Conservation (phyloP, 2,329 filamentous ascomycete species). For the Sphaerulina musiva region DNA sequence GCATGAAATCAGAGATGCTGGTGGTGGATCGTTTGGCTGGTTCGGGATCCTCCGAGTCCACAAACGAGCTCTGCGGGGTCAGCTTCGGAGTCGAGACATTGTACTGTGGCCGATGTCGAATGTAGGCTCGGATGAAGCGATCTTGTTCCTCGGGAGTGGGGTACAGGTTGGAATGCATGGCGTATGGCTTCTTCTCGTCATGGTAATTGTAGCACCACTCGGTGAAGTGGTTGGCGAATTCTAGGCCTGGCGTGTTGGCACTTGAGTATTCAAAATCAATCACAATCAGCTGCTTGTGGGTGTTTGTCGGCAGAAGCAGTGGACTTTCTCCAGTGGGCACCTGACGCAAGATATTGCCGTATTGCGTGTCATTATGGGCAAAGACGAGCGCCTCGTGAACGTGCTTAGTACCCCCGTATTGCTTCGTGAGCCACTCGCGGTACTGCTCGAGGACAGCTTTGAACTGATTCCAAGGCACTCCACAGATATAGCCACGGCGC, state of each 20-base stretch:
- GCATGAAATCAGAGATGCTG: constrained; percentile 61
- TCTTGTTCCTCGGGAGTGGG: constrained; percentile 74
- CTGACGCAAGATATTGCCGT: constrained; percentile 87
- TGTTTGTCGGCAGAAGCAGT: constrained; percentile 78
- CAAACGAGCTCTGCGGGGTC: constrained; percentile 25
- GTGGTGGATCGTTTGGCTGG: constrained; percentile 32
- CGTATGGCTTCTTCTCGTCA: constrained; percentile 54
- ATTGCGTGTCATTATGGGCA: constrained; percentile 98
- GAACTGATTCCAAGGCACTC: constrained; percentile 76
- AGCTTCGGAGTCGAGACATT: constrained; percentile 37
- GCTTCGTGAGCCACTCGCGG: constrained; percentile 62
- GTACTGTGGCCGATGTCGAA: constrained; percentile 70
- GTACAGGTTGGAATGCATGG: constrained; percentile 64
- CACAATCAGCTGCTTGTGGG: constrained; percentile 92
- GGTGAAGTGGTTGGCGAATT: constrained; percentile 96
- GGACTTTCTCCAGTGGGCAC: constrained; percentile 68
- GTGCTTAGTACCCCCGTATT: constrained; percentile 60
- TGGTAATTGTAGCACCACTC: constrained; percentile 99
- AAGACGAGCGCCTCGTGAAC: constrained; percentile 77
- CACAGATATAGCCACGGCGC: constrained; percentile 70
- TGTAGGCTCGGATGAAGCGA: constrained; percentile 78
- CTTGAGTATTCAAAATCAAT: constrained; percentile 98
- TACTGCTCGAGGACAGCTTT: constrained; percentile 69
- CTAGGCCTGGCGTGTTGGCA: constrained; percentile 75
- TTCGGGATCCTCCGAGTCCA: constrained; percentile 26